Evolutionary conservation across 768 basidiomycete genomes (phyloP), one percentile per base, ranked within the genome.

Genomic region (Cystobasidium onofrii): DNA sequence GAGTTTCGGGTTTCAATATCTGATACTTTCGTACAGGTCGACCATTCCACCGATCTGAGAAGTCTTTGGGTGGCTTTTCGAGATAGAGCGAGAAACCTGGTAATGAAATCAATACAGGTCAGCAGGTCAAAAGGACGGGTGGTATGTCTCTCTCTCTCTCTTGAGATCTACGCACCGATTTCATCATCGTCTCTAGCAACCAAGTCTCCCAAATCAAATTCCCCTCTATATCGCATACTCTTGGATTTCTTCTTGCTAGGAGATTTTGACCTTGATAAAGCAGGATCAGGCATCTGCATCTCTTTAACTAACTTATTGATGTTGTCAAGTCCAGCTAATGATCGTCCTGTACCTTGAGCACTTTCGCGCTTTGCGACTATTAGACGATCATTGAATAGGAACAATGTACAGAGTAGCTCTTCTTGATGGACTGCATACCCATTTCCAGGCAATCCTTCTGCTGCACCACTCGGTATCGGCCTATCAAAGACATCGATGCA

Each of bases 321-420:
- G 89, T 91, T 50, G 87, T 88, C 78, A 83, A 87, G 52, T 86
- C 80, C 69, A 20, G 55, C 81, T 15, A 81, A 78, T 36, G 77
- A 78, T 2, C 79, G 74, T 0, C 82, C 83, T 1, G 78, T 78
- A 39, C 79, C 69, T 0, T 78, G 73, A 18, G 77, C 74, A 0
- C 78, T 77, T 17, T 82, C 90, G 31, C 96, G 86, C 82, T 97
- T 97, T 60, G 88, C 90, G 74, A 99, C 87, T 80, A 98, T 85
- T 25, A 99, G 83, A 78, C 91, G 91, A 82, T 99, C 95, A 75
- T 93, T 90, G 80, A 99, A 98, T 57, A 99, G 84, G 80, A 98
- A 90, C 33, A 99, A 83, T 1, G 90, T 91, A 81, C 90, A 94
- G 78, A 91, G 89, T 20, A 95, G 84, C 0, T 85, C 1, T 82